These are phyloP conservation scores for Debaryomyces fabryi DNA, from an alignment of 1,139 yeast genomes.

Conservation along the genomic window DNA sequence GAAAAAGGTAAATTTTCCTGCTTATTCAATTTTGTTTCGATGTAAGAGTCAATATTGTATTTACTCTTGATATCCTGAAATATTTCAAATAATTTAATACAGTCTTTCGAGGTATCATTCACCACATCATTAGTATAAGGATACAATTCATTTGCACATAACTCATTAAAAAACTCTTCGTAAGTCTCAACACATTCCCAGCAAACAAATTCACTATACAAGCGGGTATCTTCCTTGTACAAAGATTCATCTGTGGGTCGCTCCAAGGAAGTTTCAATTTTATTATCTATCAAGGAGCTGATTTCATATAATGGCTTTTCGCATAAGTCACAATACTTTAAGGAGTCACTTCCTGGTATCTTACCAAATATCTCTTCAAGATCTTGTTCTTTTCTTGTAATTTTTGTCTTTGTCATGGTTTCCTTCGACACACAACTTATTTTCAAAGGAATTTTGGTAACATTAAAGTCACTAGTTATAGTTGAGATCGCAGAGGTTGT, in stretches of 20 bases:
- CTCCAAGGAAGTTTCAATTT: conserved; percentile 7
- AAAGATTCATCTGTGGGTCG: not conserved
- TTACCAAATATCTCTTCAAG: conserved; percentile 45
- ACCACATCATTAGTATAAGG: not conserved
- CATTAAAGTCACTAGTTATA: not conserved
- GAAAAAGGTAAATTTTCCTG: conserved; percentile 16
- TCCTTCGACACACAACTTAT: conserved; percentile 20
- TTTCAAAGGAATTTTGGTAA: conserved; percentile 11
- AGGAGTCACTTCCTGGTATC: conserved; percentile 41
- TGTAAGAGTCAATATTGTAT: conserved; percentile 10
- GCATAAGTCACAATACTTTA: conserved; percentile 65
- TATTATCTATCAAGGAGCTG: conserved; percentile 45
- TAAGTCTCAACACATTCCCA: conserved; percentile 62
- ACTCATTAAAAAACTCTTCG: conserved; percentile 52
- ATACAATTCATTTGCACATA: conserved; percentile 12
- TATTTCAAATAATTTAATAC: conserved; percentile 23
- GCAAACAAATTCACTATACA: conserved; percentile 60
- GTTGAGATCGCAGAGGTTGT: conserved; percentile 3
- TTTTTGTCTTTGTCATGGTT: not conserved
- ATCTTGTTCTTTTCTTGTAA: conserved; percentile 23
- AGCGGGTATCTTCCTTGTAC: not conserved
- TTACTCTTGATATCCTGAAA: conserved; percentile 28
- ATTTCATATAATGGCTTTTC: conserved; percentile 68
- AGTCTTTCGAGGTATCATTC: conserved; percentile 9
- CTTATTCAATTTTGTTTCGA: not conserved